phyloP scores from a whole-genome alignment of 345 rosid genomes.

The Crucihimalaya himalaica region DNA sequence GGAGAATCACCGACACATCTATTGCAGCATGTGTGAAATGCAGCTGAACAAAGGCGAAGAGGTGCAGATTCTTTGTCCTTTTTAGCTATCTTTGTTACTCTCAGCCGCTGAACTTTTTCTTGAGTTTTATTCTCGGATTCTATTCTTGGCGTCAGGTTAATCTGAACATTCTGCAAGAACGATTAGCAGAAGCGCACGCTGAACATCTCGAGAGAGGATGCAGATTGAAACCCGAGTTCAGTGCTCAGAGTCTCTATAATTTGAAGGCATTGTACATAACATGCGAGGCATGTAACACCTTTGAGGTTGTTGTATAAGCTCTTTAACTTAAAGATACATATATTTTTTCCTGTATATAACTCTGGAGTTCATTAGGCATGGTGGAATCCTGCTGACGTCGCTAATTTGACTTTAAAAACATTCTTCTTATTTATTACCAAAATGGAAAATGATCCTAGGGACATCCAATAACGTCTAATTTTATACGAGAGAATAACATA shows the following conservation, averaged over 20 bases:
- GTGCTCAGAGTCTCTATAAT: constrained; percentile 49
- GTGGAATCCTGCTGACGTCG: not conserved
- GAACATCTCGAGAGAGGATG: constrained; percentile 83
- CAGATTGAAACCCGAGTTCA: constrained; percentile 63
- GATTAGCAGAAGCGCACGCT: constrained; percentile 63
- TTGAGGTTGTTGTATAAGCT: constrained; percentile 64
- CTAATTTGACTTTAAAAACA: not conserved
- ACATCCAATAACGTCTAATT: no score
- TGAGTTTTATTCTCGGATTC: not conserved
- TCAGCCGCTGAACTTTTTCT: not conserved
- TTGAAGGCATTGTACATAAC: constrained; percentile 75
- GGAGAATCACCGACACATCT: constrained; percentile 57
- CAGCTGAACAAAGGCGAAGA: constrained; percentile 64
- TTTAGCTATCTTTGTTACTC: not conserved
- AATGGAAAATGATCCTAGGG: no score
- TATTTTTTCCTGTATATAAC: not conserved
- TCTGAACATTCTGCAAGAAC: constrained; percentile 50
- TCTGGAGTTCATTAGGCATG: not conserved
- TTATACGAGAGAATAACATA: no score
- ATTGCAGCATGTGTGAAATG: constrained; percentile 69
- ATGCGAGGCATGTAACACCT: constrained; percentile 64
- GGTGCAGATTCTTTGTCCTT: constrained; percentile 41
- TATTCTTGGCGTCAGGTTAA: constrained; percentile 48
- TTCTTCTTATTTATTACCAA: not conserved
- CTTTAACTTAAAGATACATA: not conserved